Percentiles rank a stretch among this genome's conserved stretches.
These are phyloP conservation scores for Penicillium sp. DNA, from an alignment of 2,329 filamentous ascomycete species.

Conservation along the genomic window DNA sequence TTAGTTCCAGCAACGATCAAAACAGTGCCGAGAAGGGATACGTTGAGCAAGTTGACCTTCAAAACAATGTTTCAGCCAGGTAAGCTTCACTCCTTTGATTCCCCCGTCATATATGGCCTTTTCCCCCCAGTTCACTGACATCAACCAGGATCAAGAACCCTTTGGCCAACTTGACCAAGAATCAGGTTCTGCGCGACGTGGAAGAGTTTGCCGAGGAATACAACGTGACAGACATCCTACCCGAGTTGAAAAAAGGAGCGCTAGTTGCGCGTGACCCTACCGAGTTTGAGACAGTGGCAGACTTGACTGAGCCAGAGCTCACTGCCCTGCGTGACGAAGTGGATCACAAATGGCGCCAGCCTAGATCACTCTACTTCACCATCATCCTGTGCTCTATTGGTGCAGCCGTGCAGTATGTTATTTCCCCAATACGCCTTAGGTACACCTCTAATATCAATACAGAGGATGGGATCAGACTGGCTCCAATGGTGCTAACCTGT, in stretches of 20 bases:
- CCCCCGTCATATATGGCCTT: not conserved
- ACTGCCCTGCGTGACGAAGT: constrained; percentile 47
- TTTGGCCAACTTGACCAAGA: constrained; percentile 41
- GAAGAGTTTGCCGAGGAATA: constrained; percentile 44
- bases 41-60: constrained; percentile 23
- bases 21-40: constrained; percentile 16
- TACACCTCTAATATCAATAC: constrained; percentile 1
- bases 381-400: constrained; percentile 54
- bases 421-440: not conserved
- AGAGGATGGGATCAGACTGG: constrained; percentile 37
- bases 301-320: constrained; percentile 44
- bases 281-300: constrained; percentile 45
- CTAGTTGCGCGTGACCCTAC: constrained; percentile 51
- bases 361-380: constrained; percentile 49
- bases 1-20: constrained; percentile 10
- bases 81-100: constrained; percentile 8
- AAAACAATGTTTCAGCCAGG: constrained; percentile 30
- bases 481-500: constrained; percentile 48
- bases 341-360: constrained; percentile 51
- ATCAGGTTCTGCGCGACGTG: constrained; percentile 42
- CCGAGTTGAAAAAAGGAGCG: constrained; percentile 48
- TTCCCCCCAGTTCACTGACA: not conserved
- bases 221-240: constrained; percentile 41
- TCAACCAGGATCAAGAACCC: constrained; percentile 46
- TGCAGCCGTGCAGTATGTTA: constrained; percentile 50